A percentile compares a stretch with the other conserved stretches of the same genome.
phyloP scores from a whole-genome alignment of 805 yeast species.

The Jamesozyma piceae region DNA sequence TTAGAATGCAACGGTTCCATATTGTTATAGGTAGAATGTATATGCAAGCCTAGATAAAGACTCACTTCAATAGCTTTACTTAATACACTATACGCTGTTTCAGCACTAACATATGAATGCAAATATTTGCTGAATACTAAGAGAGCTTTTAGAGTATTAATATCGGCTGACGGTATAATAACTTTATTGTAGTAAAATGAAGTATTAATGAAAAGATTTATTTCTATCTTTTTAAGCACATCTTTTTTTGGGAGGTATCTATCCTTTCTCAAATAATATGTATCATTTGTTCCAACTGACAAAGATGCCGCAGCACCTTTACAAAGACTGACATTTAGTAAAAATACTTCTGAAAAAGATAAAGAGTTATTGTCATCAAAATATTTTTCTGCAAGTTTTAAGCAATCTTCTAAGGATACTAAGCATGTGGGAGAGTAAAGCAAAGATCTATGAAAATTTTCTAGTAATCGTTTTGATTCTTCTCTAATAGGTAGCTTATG shows the following conservation, averaged over 20 bases:
- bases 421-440: conserved; percentile 3
- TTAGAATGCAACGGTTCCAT: neutral
- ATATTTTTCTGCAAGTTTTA: conserved; percentile 5
- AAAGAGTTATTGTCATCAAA: conserved; percentile 1
- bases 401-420: conserved; percentile 4
- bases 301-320: conserved; percentile 8
- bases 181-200: conserved; percentile 43
- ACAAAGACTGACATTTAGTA: conserved; percentile 11
- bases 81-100: conserved; percentile 33
- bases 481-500: neutral
- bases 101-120: conserved; percentile 31
- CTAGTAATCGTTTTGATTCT: conserved; percentile 6
- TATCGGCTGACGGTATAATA: conserved; percentile 39
- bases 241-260: conserved; percentile 9
- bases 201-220: conserved; percentile 29
- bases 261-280: conserved; percentile 6
- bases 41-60: conserved; percentile 46
- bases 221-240: conserved; percentile 11
- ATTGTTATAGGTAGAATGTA: conserved; percentile 36
- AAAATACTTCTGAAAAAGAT: conserved; percentile 10
- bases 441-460: conserved; percentile 4
- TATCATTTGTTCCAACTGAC: conserved; percentile 5
- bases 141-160: conserved; percentile 42
- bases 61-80: conserved; percentile 42
- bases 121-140: conserved; percentile 34